A percentile compares a stretch with the other conserved stretches of the same genome.
Conservation (phyloP, 192 early-diverging fungal species). For the Coemansia asiatica region DNA sequence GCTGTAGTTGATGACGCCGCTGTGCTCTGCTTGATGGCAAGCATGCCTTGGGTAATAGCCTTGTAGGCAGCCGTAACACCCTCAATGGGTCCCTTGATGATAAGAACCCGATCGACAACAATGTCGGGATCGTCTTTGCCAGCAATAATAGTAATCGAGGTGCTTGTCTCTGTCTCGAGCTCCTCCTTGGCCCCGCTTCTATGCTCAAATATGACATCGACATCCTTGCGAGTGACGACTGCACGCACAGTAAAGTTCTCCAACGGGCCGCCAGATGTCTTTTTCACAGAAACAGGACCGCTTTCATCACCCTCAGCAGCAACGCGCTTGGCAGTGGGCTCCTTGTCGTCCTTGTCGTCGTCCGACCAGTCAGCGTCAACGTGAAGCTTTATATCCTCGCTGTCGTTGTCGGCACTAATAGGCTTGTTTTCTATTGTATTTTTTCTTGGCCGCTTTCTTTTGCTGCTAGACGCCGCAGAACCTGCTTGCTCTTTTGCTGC, state of each 20-base stretch:
- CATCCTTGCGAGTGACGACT: conserved; percentile 55
- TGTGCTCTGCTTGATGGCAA: conserved; percentile 15
- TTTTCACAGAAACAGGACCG: conserved; percentile 20
- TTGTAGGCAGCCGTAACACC: conserved; percentile 32
- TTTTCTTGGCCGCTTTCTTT: conserved; percentile 33
- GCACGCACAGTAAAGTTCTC: conserved; percentile 46
- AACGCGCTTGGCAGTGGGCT: conserved; percentile 41
- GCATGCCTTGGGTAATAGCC: conserved; percentile 30
- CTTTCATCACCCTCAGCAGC: conserved; percentile 18
- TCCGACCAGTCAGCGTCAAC: conserved; percentile 53
- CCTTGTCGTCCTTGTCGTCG: conserved; percentile 48
- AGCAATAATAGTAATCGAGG: conserved; percentile 31
- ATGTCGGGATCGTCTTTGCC: conserved; percentile 55
- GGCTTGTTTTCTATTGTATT: conserved; percentile 17
- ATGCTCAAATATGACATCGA: conserved; percentile 43
- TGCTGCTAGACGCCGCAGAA: conserved; percentile 1
- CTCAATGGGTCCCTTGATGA: conserved; percentile 41
- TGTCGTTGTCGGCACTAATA: conserved; percentile 11
- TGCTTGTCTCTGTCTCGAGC: conserved; percentile 25
- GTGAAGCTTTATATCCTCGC: conserved; percentile 52
- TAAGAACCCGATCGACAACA: conserved; percentile 53
- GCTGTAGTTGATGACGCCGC: conserved; percentile 2
- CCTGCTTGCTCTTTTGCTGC: neutral
- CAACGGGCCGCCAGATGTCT: conserved; percentile 12
- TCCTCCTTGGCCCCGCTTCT: conserved; percentile 13